These are phyloP conservation scores for Fusarium annulatum DNA, from an alignment of 2,329 filamentous ascomycete genomes.

Conservation along the genomic window DNA sequence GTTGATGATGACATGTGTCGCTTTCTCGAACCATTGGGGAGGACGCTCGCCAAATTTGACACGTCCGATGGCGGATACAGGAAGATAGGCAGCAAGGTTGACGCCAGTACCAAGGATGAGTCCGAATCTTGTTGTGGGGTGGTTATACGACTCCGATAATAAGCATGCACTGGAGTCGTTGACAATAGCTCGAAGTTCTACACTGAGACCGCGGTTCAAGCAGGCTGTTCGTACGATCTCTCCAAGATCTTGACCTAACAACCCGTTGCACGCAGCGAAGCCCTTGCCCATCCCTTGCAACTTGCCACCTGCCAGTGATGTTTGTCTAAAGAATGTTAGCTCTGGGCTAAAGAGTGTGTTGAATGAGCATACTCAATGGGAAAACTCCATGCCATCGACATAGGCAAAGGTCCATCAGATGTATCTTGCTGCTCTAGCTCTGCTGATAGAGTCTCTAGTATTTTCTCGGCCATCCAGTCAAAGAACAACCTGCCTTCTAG, in stretches of 20 bases:
- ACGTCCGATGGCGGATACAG: constrained; percentile 64
- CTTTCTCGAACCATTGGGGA: constrained; percentile 65
- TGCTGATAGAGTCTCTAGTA: constrained; percentile 65
- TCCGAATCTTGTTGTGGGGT: constrained; percentile 69
- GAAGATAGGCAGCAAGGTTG: constrained; percentile 73
- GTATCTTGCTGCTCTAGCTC: constrained; percentile 53
- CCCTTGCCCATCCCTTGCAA: constrained; percentile 74
- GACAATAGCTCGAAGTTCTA: constrained; percentile 69
- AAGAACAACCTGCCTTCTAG: constrained; percentile 71
- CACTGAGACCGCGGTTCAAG: constrained; percentile 60
- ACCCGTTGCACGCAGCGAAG: constrained; percentile 68
- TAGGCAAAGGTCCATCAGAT: constrained; percentile 59
- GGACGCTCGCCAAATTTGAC: constrained; percentile 68
- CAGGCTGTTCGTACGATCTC: constrained; percentile 68
- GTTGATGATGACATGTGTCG: constrained; percentile 73
- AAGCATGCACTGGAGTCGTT: constrained; percentile 77
- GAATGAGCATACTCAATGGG: constrained; percentile 65
- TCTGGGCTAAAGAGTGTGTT: not conserved
- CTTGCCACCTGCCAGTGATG: constrained; percentile 68
- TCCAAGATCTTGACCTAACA: constrained; percentile 70
- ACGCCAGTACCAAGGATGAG: constrained; percentile 75
- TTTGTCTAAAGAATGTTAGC: constrained; percentile 63
- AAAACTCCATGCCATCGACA: constrained; percentile 76
- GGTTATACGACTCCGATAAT: constrained; percentile 70
- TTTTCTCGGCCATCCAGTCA: constrained; percentile 73